Base-by-base conservation (phyloP, 352 stramenopile genomes). In the Aphanomyces invadans region DNA sequence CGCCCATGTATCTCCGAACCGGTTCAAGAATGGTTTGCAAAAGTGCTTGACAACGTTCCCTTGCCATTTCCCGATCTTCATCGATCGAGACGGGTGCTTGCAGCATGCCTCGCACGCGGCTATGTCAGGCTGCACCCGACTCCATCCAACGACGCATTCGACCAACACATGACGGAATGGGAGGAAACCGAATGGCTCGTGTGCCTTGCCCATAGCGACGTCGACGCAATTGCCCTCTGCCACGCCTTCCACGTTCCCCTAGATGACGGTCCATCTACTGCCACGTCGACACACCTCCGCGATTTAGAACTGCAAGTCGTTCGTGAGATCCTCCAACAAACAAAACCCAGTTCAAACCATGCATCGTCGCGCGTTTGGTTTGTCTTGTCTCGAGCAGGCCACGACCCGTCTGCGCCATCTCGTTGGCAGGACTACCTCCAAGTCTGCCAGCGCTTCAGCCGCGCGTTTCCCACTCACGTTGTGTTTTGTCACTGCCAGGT, bases 401-500 rank as follows among this genome's bases (percentile, higher is more conserved):
- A 57, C 2, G 49, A 12, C 21, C 11, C 5, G 29, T 0, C 10
- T 21, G 10, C 25, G 5, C 25, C 9, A n/a, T 33, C 10, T 21
- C 19, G 25, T 29, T 5, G 7, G 7, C 12, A 12, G 4, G n/a
- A 33, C 25, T 2, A 57, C 0, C 25, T 57, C 21, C 7, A 42
- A 7, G 15, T 42, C 36, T 26, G 49, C 49, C 49, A 57, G 10
- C 25, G 29, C 11, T n/a, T 57, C 25, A 33, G 49, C 9, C 49
- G 29, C 12, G 25, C 29, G 25, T 17, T 38, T 1, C 49, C 49
- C 21, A 7, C 4, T 12, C 19, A 57, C 5, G 19, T 57, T 29
- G 49, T 57, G 19, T 57, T 57, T 57, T 33, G 49, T 26, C 11
- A 38, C 11, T n/a, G 36, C 25, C 49, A 57, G 49, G 49, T 38